Conservation (phyloP, 805 yeast species). For the Metschnikowia santaceciliae region DNA sequence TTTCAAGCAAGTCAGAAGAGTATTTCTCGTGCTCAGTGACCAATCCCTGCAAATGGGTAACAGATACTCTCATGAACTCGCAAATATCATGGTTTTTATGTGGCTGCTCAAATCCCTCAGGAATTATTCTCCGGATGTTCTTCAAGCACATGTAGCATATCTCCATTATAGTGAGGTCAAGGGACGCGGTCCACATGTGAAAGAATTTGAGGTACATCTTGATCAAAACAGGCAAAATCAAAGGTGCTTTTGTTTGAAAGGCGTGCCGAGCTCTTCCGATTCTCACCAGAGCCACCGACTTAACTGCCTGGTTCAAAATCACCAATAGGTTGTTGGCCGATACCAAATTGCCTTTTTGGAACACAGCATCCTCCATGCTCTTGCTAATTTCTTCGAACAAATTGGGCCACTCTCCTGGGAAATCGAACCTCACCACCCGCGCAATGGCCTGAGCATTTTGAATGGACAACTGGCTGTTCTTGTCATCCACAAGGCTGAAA, state of each 20-base stretch:
- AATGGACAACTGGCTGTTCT: constrained; percentile 66
- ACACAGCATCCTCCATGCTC: constrained; percentile 42
- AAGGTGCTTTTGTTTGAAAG: constrained; percentile 66
- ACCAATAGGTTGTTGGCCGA: constrained; percentile 60
- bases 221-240: constrained; percentile 55
- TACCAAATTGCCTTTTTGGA: constrained; percentile 41
- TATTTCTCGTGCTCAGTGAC: constrained; percentile 50
- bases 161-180: constrained; percentile 57
- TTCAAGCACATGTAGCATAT: constrained; percentile 77
- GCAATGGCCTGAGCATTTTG: constrained; percentile 87
- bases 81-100: constrained; percentile 54
- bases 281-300: constrained; percentile 66
- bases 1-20: constrained; percentile 51
- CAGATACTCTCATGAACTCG: constrained; percentile 56
- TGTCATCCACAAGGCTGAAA: constrained; percentile 60
- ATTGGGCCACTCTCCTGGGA: constrained; percentile 82
- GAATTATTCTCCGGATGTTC: constrained; percentile 64
- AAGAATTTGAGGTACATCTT: constrained; percentile 58
- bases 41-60: constrained; percentile 58
- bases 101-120: constrained; percentile 72
- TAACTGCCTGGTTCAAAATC: constrained; percentile 73
- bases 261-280: constrained; percentile 81
- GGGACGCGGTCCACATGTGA: constrained; percentile 54
- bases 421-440: constrained; percentile 75
- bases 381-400: constrained; percentile 62